phyloP scores from a whole-genome alignment of 345 rosid genomes.

The Populus ilicifolia region DNA sequence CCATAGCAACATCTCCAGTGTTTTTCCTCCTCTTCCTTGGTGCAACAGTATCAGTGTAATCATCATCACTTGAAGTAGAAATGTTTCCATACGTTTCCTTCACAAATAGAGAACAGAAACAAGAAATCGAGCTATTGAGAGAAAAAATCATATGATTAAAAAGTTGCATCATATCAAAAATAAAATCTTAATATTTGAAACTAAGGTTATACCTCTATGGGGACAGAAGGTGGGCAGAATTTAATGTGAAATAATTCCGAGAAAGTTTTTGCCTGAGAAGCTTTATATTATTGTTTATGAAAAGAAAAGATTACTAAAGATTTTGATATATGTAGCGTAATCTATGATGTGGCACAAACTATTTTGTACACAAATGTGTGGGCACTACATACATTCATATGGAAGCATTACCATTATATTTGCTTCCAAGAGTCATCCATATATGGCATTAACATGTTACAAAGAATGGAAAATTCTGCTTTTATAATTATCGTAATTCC shows the following conservation, averaged over 20 bases:
- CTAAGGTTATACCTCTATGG: neutral
- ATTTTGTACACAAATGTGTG: neutral
- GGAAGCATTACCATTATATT: neutral
- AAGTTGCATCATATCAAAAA: neutral
- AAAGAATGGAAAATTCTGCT: neutral
- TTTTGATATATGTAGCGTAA: neutral
- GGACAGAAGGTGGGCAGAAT: neutral
- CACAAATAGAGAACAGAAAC: slow-evolving; percentile 22
- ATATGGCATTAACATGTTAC: neutral
- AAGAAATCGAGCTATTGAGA: slow-evolving; percentile 16
- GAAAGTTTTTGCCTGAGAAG: neutral
- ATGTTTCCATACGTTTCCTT: slow-evolving; percentile 69
- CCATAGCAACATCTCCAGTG: slow-evolving; percentile 16
- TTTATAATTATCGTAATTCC: neutral
- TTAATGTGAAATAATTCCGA: neutral
- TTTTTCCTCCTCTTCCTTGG: slow-evolving; percentile 41
- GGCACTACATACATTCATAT: neutral
- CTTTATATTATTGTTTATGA: neutral
- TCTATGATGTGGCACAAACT: neutral
- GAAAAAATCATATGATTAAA: neutral
- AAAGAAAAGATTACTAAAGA: neutral
- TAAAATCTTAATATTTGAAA: neutral
- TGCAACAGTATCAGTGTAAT: slow-evolving; percentile 37
- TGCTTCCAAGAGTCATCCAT: neutral
- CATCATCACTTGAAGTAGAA: slow-evolving; percentile 52